Evolutionary conservation across 805 yeast genomes (phyloP), one percentile per base, ranked within the genome.

Genomic region (Kodamaea nitidulidarum): DNA sequence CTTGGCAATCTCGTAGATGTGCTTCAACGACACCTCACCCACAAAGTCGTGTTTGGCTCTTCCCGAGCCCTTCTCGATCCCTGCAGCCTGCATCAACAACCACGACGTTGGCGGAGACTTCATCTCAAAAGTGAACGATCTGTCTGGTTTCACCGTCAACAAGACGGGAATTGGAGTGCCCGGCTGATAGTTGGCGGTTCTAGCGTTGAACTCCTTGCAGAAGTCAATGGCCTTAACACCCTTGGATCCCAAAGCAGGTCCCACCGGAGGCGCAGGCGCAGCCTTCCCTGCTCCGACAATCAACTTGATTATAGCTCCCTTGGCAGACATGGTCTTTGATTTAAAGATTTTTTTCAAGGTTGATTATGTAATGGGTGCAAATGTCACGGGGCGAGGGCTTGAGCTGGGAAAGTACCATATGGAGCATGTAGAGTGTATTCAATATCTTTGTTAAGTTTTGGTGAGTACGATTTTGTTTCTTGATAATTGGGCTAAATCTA

Each of bases 201-300:
- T 81, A 17, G 98, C 98, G 60, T 93, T 93, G 72, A 93, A 93
- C 60, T 93, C 98, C 63, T 93, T 93, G 68, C 98, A 91, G 56
- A 93, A 93, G 63, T 93, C 98, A 55, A 93, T 93, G 47, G 98
- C 98, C 60, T 93, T 93, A 34, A 93, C 95, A 71, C 98, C 98
- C 62, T 91, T 91, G 43, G 98, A 91, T 50, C 98, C 98, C 36
- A 93, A 71, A 0, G 98, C 98, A 33, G 98, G 98, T 49, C 98
- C 98, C 20, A 93, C 98, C 5, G 98, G 98, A 20, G 98, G 98
- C 2, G 96, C 83, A 30, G 98, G 98, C 2, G 97, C 93, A 0
- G 98, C 98, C 60, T 88, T 86, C 3, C 98, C 98, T 4, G 98
- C 98, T 7, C 91, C 96, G 3, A 91, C 98, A 36, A 91, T 81